Base-by-base conservation (phyloP, 1,139 yeast species). In the Suzukiozyma palmioleophila region DNA sequence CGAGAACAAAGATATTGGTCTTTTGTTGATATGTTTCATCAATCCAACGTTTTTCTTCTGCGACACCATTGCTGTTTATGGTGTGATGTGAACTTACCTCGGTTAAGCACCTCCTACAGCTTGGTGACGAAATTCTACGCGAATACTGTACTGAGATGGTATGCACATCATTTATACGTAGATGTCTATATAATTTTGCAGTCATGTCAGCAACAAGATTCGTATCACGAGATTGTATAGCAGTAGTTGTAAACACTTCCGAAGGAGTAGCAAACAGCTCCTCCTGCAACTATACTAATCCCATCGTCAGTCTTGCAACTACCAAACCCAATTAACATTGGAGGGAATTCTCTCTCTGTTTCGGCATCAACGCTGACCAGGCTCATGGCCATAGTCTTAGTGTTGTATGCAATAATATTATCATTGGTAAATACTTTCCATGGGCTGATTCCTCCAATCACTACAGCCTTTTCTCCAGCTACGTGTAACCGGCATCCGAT, bases 181-280 rank as follows among this genome's bases (percentile, higher is more conserved):
- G 7, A 18, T 18, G 22, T 18, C 22, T 18, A 18, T 18, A 7
- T 18, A 18, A 5, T 18, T 18, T 18, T 18, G 22, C 22, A 18
- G 22, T 7, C 22, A 18, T 18, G 22, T 18, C 22, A 7, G 22
- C 22, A 4, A 18, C 7, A 7, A 18, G 22, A 5, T 18, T 18
- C 4, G 22, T 7, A n/a, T 18, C 7, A 18, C 22, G 22, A 18
- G 22, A 18, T 18, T 11, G 33, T 41, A 44, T 52, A 56, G 28
- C 49, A 48, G 36, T 46, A 43, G 48, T 79, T 83, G 73, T 82
- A 82, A 35, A 71, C 76, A 24, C 88, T 77, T 0, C 95, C 95
- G 62, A 85, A 86, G 1, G 92, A 84, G 52, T 84, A 86, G 55
- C 95, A 86, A 1, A 85, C 88, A 0, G 84, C 90, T 2, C 95